Evolutionary conservation across 169 alveolate genomes (phyloP), one percentile per base, ranked within the genome.

Genomic region (Eimeria necatrix): DNA sequence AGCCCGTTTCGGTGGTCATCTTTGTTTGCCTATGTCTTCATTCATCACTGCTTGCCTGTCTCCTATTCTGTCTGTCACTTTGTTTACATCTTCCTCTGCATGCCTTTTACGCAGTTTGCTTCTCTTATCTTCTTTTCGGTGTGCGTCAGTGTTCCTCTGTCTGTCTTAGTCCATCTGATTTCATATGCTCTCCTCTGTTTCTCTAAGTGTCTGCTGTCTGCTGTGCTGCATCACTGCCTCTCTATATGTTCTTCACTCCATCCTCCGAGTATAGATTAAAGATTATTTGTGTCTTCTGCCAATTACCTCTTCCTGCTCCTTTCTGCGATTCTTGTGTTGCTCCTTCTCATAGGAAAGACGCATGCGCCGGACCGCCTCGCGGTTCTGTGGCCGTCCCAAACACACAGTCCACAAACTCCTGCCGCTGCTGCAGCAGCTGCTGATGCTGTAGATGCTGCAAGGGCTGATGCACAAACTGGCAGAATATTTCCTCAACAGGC

Each of bases 291-390:
- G 78, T 14, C 78, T 8, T 68, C 78, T n/a, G 78, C 20, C 22
- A 12, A 16, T 68, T n/a, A 68, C 78, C 78, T 68, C 78, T 68
- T 68, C 41, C 32, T 68, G 78, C 78, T 68, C 78, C 32, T 68
- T 68, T 1, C 78, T 56, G 12, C 68, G 68, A 56, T 68, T 16
- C 32, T 68, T 68, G 22, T 22, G 22, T 52, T 22, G 49, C n/a
- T 73, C 84, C 53, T 73, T 73, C 3, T 73, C 84, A 24, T 73
- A 73, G 20, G 84, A 7, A 46, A 73, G 84, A 32, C 84, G 84
- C 49, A 73, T 22, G n/a, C 26, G 16, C 10, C 84, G 16, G 53
- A 41, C 53, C n/a, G 84, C 18, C 84, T 73, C 84, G 53, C 49
- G 49, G 53, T 51, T 10, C 84, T 73, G 84, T 51, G 24, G 22